Evolutionary conservation across 1,139 yeast species (phyloP).

Genomic region (Sugiyamaella grinbergsii): DNA sequence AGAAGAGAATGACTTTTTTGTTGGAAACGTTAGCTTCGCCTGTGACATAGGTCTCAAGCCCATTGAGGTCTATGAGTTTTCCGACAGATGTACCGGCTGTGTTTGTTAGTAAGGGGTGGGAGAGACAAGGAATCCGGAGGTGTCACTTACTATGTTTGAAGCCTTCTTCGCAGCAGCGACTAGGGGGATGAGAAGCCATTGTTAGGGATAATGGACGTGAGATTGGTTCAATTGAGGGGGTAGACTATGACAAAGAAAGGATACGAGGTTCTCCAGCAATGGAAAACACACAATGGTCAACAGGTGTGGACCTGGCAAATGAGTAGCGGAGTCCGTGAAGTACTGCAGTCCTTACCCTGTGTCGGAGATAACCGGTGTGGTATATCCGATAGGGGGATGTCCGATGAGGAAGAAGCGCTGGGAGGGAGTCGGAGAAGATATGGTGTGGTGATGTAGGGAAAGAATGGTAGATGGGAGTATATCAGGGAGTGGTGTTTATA

Average conservation of each 20-base stretch:
- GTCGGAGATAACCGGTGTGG: background rate
- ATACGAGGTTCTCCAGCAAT: no score
- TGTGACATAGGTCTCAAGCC: constrained; percentile 28
- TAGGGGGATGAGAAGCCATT: constrained; percentile 41
- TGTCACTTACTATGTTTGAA: constrained; percentile 30
- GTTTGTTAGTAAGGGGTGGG: constrained; percentile 15
- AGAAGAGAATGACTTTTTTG: constrained; percentile 55
- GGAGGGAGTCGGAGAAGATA: no score
- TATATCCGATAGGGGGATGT: background rate
- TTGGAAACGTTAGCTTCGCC: constrained; percentile 24
- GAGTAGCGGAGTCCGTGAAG: no score
- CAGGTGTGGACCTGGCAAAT: no score
- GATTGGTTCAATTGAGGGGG: no score
- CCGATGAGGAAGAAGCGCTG: background rate
- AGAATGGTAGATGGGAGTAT: no score
- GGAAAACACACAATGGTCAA: no score
- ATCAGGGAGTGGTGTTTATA: no score
- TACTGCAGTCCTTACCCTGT: background rate
- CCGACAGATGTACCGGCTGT: constrained; percentile 30
- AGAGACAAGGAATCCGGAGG: background rate
- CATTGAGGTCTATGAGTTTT: constrained; percentile 24
- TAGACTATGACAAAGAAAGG: no score
- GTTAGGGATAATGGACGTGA: background rate
- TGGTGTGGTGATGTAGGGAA: no score
- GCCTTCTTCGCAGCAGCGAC: constrained; percentile 38